phyloP scores from a whole-genome alignment of 2,329 filamentous ascomycete species.

The Trichoderma citrinoviride region DNA sequence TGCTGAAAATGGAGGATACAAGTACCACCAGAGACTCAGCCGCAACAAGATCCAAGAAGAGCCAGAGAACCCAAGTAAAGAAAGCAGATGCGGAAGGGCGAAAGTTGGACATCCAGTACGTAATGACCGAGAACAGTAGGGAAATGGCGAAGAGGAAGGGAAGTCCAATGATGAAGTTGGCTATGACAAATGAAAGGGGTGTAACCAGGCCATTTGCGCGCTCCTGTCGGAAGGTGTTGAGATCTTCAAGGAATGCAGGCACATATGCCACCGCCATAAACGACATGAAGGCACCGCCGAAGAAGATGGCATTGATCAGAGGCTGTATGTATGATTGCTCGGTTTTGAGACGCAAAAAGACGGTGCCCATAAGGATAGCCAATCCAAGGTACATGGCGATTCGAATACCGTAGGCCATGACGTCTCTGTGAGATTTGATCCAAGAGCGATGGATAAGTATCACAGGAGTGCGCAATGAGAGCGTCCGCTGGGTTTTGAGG shows the following conservation, averaged over 20 bases:
- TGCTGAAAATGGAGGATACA: conserved; percentile 68
- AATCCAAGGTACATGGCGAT: conserved; percentile 75
- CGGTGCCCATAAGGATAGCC: conserved; percentile 84
- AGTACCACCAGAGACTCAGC: conserved; percentile 81
- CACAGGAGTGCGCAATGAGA: conserved; percentile 50
- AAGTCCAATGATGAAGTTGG: conserved; percentile 79
- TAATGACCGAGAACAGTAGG: conserved; percentile 69
- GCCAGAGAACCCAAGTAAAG: conserved; percentile 77
- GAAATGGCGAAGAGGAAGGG: conserved; percentile 80
- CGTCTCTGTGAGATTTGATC: conserved; percentile 80
- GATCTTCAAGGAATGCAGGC: conserved; percentile 56
- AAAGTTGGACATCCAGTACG: conserved; percentile 81
- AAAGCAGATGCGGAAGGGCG: conserved; percentile 63
- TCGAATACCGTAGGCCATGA: conserved; percentile 80
- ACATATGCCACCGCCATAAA: conserved; percentile 86
- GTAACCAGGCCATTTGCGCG: conserved; percentile 79
- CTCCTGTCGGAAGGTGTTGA: conserved; percentile 51
- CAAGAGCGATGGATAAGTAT: conserved; percentile 74
- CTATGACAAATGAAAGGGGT: conserved; percentile 66
- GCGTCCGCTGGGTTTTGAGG: conserved; percentile 37
- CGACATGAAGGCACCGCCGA: conserved; percentile 71
- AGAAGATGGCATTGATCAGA: conserved; percentile 80
- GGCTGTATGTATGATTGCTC: conserved; percentile 73
- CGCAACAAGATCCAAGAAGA: conserved; percentile 79
- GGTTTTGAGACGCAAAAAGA: conserved; percentile 71